phyloP scores from a whole-genome alignment of 106 monocot genomes.

The Phalaenopsis equestris region DNA sequence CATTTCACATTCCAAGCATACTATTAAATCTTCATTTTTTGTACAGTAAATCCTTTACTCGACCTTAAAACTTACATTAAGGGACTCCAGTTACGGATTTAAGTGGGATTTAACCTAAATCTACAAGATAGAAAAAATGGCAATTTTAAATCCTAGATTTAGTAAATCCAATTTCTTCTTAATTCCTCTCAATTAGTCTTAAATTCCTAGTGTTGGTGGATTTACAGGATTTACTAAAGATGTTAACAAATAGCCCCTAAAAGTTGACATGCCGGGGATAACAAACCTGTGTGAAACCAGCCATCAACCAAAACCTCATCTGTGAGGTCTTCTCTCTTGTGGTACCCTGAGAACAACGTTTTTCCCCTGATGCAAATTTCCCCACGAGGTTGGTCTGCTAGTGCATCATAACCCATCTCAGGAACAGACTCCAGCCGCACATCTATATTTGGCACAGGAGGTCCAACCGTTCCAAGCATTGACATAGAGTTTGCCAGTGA shows the following conservation, averaged over 20 bases:
- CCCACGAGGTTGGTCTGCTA: conserved; percentile 53
- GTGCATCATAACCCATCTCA: conserved; percentile 92
- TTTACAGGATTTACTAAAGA: too few relatives aligned
- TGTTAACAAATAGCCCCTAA: not conserved
- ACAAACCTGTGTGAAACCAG: conserved; percentile 97
- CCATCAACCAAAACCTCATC: conserved; percentile 87
- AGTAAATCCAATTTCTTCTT: too few relatives aligned
- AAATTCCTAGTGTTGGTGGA: too few relatives aligned
- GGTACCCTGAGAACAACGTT: conserved; percentile 90
- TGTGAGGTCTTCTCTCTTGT: conserved; percentile 85
- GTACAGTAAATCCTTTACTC: not conserved
- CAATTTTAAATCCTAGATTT: too few relatives aligned
- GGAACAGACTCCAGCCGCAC: conserved; percentile 84
- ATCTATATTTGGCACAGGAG: conserved; percentile 82
- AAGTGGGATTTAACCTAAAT: too few relatives aligned
- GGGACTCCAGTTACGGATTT: too few relatives aligned
- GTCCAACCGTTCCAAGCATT: conserved; percentile 94
- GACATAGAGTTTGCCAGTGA: conserved; percentile 57
- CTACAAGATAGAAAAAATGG: too few relatives aligned
- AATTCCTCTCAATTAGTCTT: too few relatives aligned
- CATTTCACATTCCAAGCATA: too few relatives aligned
- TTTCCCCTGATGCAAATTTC: conserved; percentile 82
- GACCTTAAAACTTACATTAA: not conserved
- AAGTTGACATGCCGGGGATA: not conserved
- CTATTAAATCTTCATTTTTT: not conserved